These are phyloP conservation scores for Venustampulla echinocandica DNA, from an alignment of 495 filamentous ascomycete genomes.

Conservation along the genomic window DNA sequence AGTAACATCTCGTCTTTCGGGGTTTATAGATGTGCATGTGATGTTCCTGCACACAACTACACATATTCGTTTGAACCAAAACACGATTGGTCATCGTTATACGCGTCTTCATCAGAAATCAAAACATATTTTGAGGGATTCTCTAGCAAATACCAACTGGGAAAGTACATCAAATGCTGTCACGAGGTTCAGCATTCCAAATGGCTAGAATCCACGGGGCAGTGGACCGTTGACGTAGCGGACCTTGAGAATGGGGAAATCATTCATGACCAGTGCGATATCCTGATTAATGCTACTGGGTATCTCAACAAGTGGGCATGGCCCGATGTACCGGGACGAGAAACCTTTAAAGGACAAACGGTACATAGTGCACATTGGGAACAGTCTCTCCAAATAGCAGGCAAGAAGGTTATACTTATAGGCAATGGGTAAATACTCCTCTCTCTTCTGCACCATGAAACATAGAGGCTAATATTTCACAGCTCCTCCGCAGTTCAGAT, in stretches of 20 bases:
- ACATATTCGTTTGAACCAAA: slow-evolving; percentile 36
- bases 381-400: slow-evolving; percentile 32
- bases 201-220: slow-evolving; percentile 25
- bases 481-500: slow-evolving; percentile 43
- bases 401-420: slow-evolving; percentile 40
- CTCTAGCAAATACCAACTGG: slow-evolving; percentile 47
- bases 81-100: slow-evolving; percentile 31
- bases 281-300: slow-evolving; percentile 8
- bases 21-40: slow-evolving; percentile 30
- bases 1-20: slow-evolving; percentile 16
- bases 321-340: slow-evolving; percentile 37
- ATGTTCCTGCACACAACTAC: slow-evolving; percentile 29
- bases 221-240: slow-evolving; percentile 27
- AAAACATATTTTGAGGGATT: slow-evolving; percentile 44
- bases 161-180: slow-evolving; percentile 33
- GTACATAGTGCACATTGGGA: slow-evolving; percentile 47
- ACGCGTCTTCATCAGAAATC: slow-evolving; percentile 34
- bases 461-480: slow-evolving; percentile 2
- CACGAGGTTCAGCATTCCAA: slow-evolving; percentile 2
- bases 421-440: slow-evolving; percentile 31
- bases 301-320: slow-evolving; percentile 12
- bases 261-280: slow-evolving; percentile 21
- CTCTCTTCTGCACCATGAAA: background rate
- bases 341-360: slow-evolving; percentile 33
- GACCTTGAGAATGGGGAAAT: slow-evolving; percentile 16